phyloP scores from a whole-genome alignment of 1,284 basidiomycete genomes.

The Mycena sp. region DNA sequence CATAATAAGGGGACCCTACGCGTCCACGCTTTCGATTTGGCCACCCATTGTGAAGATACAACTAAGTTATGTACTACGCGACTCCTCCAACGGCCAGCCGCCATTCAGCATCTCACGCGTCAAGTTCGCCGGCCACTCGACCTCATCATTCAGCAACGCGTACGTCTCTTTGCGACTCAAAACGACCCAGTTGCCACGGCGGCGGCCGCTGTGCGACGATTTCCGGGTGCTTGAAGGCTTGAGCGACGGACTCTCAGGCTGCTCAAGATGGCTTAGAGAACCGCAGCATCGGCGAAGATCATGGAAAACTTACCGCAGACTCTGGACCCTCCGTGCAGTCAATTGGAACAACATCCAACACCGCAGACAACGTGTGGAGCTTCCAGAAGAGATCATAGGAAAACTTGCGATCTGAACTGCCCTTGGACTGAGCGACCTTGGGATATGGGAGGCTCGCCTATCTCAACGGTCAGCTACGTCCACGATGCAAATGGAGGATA shows the following conservation, averaged over 20 bases:
- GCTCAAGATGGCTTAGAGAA: not conserved
- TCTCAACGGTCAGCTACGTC: not conserved
- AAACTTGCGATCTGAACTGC: constrained; percentile 38
- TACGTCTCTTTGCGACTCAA: constrained; percentile 11
- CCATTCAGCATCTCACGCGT: too few species aligned
- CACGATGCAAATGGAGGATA: not conserved
- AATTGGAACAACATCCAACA: constrained; percentile 5
- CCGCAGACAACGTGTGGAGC: constrained; percentile 17
- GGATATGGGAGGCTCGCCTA: constrained; percentile 47
- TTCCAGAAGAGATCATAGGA: constrained; percentile 50
- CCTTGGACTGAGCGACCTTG: constrained; percentile 50
- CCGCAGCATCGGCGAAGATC: not conserved
- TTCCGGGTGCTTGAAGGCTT: not conserved
- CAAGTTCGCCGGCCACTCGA: not conserved
- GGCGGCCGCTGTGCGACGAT: not conserved
- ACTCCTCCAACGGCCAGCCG: too few species aligned
- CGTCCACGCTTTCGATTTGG: too few species aligned
- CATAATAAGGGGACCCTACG: too few species aligned
- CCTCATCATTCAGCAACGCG: constrained; percentile 1
- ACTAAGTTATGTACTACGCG: too few species aligned
- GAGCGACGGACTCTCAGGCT: not conserved
- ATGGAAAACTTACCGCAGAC: not conserved
- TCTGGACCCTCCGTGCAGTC: not conserved
- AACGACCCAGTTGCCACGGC: constrained; percentile 2
- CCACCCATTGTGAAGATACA: too few species aligned